Conservation (phyloP, 805 yeast genomes). For the Monosporozyma servazzii region DNA sequence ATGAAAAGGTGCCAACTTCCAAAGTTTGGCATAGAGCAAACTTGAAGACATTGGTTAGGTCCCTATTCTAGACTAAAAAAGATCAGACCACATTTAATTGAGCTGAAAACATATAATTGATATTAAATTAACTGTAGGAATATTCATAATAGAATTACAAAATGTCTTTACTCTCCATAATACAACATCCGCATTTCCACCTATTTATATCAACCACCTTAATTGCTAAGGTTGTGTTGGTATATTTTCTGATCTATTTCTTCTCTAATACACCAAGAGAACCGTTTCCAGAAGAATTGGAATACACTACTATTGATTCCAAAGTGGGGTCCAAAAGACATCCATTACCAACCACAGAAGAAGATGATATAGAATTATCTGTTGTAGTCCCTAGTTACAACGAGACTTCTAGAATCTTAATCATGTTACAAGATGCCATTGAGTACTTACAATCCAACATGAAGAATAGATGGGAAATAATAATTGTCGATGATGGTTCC, state of each 20-base stretch:
- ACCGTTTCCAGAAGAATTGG: conserved; percentile 44
- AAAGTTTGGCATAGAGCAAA: not conserved
- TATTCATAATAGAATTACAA: not conserved
- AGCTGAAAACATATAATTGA: not conserved
- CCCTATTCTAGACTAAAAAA: not conserved
- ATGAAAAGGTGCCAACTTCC: not conserved
- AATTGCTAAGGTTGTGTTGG: conserved; percentile 5
- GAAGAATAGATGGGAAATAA: conserved; percentile 44
- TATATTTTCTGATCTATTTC: conserved; percentile 36
- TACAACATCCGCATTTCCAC: conserved; percentile 2
- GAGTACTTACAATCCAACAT: conserved; percentile 38
- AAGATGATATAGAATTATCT: conserved; percentile 45
- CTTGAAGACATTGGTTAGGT: not conserved
- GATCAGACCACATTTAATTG: not conserved
- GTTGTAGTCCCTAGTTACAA: conserved; percentile 92
- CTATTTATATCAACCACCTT: conserved; percentile 4
- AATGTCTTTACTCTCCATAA: not conserved
- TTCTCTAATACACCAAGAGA: conserved; percentile 59
- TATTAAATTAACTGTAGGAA: not conserved
- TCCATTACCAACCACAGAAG: conserved; percentile 17
- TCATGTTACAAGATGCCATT: conserved; percentile 65
- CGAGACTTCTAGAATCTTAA: conserved; percentile 62
- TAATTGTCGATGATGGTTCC: conserved; percentile 90
- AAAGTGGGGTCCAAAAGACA: conserved; percentile 25
- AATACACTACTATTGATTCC: conserved; percentile 42